Base-by-base conservation (phyloP, 108 stramenopile genomes). In the Discostella stelligeroides region DNA sequence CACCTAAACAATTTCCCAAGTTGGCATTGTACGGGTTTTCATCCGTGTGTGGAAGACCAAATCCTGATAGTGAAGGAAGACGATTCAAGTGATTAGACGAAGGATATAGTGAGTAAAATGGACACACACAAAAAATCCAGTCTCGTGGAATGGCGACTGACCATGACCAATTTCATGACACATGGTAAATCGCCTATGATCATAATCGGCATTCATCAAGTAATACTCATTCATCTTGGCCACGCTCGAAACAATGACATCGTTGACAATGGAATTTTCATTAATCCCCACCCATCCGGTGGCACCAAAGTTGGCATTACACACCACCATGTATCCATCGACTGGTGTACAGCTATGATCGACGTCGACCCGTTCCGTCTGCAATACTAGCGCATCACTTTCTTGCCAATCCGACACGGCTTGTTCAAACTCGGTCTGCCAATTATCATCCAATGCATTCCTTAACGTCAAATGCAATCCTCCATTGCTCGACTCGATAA, bases 161-260 rank as follows among this genome's bases (percentile, higher is more conserved):
- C 47, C 69, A 29, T 54, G 53, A 12, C 53, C 53, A 54, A 54
- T 29, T 25, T 54, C 53, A 28, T 54, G 53, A 15, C 53, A 54
- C 53, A 54, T 54, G 13, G 53, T 54, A 54, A 54, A 54, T 15
- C 53, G 24, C 24, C 53, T 54, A 51, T 89, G 82, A 45, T 73
- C 75, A 37, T 68, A 69, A 7, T 79, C 70, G 17, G 88, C 83
- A 66, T 84, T 85, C 7, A 39, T 62, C 43, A 92, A 72, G 63
- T 92, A 89, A 70, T 75, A 85, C 50, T 90, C 88, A 64, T 92
- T 92, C 91, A 92, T 90, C 46, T 88, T 86, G 25, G 88, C 84
- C 9, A 88, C 82, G 29, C 79, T 82, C 20, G 79, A 75, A 37
- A 75, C 51, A 51, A 92, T 90, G 0, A 56, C 30, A 12, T 43